These are phyloP conservation scores for Hamamelis virginiana DNA, from an alignment of 164 flowering plant genomes.

Conservation along the genomic window DNA sequence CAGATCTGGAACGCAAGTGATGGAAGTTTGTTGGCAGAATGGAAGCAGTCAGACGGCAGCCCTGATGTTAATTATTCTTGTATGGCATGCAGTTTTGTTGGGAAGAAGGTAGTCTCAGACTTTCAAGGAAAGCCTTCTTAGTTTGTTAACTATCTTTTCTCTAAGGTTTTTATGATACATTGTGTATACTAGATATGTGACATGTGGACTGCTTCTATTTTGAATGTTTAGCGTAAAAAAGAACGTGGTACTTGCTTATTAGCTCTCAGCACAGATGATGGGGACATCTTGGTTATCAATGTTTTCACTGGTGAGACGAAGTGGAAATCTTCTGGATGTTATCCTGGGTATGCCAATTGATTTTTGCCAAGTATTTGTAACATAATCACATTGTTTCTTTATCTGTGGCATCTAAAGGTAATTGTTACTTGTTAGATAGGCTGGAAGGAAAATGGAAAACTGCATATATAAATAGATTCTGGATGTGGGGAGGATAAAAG, in stretches of 20 bases:
- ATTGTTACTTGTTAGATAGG: background rate
- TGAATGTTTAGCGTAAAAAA: constrained; percentile 30
- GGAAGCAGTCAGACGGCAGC: constrained; percentile 26
- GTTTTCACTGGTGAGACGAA: constrained; percentile 25
- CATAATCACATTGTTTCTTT: background rate
- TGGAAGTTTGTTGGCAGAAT: constrained; percentile 36
- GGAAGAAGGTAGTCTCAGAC: constrained; percentile 34
- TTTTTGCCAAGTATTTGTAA: no score
- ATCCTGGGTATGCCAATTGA: constrained; percentile 29
- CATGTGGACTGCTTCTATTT: background rate
- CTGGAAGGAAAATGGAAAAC: background rate
- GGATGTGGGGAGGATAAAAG: background rate
- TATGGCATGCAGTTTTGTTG: constrained; percentile 31
- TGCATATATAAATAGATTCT: background rate
- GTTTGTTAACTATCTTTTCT: background rate
- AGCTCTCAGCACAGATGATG: constrained; percentile 34
- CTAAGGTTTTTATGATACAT: background rate
- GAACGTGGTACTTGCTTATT: constrained; percentile 25
- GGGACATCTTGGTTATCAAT: constrained; percentile 30
- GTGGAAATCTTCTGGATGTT: constrained; percentile 28
- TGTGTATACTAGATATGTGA: background rate
- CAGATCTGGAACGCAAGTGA: constrained; percentile 40
- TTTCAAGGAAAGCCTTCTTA: background rate
- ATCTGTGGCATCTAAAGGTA: background rate
- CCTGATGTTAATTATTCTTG: constrained; percentile 22